Evolutionary conservation across 148 eudicot species (phyloP).

Genomic region (Fagopyrum esculentum): DNA sequence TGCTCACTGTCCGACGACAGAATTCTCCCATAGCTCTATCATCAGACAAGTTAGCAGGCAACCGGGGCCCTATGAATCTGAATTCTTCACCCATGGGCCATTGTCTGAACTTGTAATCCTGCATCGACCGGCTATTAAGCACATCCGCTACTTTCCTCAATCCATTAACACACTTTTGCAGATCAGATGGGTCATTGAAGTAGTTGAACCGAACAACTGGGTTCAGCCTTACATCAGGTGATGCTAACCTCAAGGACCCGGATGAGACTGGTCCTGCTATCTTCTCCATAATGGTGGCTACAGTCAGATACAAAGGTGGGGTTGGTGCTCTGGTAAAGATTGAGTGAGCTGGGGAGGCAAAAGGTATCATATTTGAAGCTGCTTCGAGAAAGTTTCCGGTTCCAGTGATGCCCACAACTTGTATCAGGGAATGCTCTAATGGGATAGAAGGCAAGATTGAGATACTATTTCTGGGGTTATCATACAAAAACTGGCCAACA

Average conservation of each 20-base stretch:
- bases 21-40: conserved; percentile 57
- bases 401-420: conserved; percentile 82
- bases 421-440: conserved; percentile 86
- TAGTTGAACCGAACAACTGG: conserved; percentile 79
- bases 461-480: conserved; percentile 88
- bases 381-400: conserved; percentile 78
- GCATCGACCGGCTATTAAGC: conserved; percentile 58
- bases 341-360: conserved; percentile 46
- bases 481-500: conserved; percentile 83
- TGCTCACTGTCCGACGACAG: conserved; percentile 64
- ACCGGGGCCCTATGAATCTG: conserved; percentile 62
- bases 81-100: conserved; percentile 47
- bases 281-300: conserved; percentile 88
- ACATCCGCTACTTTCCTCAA: conserved; percentile 56
- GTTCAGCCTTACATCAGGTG: conserved; percentile 56
- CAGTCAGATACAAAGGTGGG: conserved; percentile 51
- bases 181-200: conserved; percentile 63
- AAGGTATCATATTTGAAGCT: conserved; percentile 66
- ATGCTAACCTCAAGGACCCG: conserved; percentile 68
- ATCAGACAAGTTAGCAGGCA: conserved; percentile 55
- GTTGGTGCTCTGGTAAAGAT: conserved; percentile 42
- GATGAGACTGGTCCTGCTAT: conserved; percentile 61
- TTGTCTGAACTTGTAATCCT: conserved; percentile 45
- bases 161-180: conserved; percentile 64
- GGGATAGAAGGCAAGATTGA: conserved; percentile 73